Conservation (phyloP, 1,284 basidiomycete genomes). For the Boletus hoseneyae region DNA sequence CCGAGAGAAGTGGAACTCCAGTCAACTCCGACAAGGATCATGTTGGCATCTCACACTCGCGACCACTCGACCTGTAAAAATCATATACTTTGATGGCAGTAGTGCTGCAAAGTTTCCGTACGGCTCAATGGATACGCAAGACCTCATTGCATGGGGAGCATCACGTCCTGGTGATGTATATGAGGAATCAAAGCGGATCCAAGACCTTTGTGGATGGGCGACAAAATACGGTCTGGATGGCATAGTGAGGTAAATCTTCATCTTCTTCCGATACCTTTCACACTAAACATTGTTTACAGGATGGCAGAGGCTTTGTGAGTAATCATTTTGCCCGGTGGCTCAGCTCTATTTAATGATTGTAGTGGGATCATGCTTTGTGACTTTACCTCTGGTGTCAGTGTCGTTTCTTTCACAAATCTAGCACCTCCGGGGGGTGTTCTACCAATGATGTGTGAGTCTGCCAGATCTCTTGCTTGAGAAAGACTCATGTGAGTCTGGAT, state of each 20-base stretch:
- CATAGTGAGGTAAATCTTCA: constrained; percentile 32
- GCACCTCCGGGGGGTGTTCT: background rate
- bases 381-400: constrained; percentile 38
- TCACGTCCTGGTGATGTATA: constrained; percentile 14
- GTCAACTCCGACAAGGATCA: constrained; percentile 4
- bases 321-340: background rate
- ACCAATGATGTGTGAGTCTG: constrained; percentile 4
- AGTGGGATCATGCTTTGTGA: constrained; percentile 54
- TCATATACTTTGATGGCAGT: constrained; percentile 42
- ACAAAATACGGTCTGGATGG: constrained; percentile 34
- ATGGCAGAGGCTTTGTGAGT: constrained; percentile 50
- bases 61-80: constrained; percentile 32
- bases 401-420: constrained; percentile 35
- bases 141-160: constrained; percentile 38
- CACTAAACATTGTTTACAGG: constrained; percentile 19
- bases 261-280: background rate
- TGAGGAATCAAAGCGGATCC: constrained; percentile 31
- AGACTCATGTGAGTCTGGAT: background rate
- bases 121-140: constrained; percentile 37
- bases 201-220: constrained; percentile 38
- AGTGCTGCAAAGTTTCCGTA: no score
- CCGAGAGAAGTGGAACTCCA: background rate
- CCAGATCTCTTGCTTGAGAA: background rate
- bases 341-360: background rate
- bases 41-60: constrained; percentile 39